phyloP scores from a whole-genome alignment of 345 rosid genomes.

The Citrus maxima region DNA sequence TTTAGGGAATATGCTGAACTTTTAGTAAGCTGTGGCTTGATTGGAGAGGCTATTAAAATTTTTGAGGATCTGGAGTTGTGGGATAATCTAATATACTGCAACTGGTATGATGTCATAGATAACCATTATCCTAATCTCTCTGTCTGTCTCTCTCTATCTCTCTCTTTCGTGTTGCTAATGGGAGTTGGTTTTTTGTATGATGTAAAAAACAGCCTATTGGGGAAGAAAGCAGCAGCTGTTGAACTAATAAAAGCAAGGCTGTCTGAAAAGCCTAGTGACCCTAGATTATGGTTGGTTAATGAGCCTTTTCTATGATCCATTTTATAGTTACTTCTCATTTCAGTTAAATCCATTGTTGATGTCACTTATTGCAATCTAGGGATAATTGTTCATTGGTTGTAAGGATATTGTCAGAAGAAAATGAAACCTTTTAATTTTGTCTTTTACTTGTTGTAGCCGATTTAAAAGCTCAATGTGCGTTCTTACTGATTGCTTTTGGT shows the following conservation, averaged over 20 bases:
- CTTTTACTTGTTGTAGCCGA: neutral
- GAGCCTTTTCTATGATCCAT: neutral
- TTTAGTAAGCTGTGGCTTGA: conserved; percentile 74
- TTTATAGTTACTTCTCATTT: conserved; percentile 1
- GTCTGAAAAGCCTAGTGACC: conserved; percentile 66
- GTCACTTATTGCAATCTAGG: neutral
- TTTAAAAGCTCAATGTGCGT: neutral
- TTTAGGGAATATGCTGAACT: conserved; percentile 88
- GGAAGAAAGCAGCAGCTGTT: conserved; percentile 90
- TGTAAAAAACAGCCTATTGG: conserved; percentile 54
- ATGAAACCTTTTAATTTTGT: neutral
- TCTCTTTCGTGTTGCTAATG: neutral
- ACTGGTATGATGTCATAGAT: conserved; percentile 47
- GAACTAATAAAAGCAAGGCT: conserved; percentile 74
- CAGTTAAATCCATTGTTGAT: no score
- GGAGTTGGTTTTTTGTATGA: conserved; percentile 6
- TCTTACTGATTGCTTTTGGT: neutral
- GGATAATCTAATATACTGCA: conserved; percentile 84
- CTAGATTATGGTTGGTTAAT: conserved; percentile 64
- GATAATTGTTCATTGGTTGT: neutral
- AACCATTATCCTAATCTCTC: neutral
- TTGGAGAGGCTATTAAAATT: conserved; percentile 80
- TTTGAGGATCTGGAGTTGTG: conserved; percentile 87
- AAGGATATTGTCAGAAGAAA: neutral
- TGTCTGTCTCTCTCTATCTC: neutral